These are phyloP conservation scores for Purpureocillium lavendulum DNA, from an alignment of 2,329 filamentous ascomycete species.

Conservation along the genomic window DNA sequence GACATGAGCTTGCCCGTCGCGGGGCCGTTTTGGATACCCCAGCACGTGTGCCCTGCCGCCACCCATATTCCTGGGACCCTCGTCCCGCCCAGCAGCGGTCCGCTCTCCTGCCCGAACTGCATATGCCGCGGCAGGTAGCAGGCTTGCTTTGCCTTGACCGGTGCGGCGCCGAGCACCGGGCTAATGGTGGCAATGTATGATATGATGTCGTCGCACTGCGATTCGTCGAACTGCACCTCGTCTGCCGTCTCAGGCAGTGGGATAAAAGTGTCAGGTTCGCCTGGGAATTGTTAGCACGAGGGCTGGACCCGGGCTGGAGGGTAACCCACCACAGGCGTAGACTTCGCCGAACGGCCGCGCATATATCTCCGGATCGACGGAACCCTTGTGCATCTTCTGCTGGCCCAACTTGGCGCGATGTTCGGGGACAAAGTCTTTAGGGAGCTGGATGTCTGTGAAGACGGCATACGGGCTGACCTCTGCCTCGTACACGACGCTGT, in stretches of 20 bases:
- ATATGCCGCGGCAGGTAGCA: conserved; percentile 84
- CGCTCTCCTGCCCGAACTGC: conserved; percentile 48
- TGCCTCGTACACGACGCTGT: conserved; percentile 57
- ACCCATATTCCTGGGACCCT: conserved; percentile 66
- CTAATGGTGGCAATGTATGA: conserved; percentile 65
- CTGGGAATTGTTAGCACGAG: conserved; percentile 18
- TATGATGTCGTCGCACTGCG: conserved; percentile 76
- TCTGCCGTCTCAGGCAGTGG: conserved; percentile 71
- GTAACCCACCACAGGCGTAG: conserved; percentile 70
- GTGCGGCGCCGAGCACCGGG: conserved; percentile 56
- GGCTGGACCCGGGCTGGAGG: not conserved
- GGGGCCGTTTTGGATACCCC: conserved; percentile 95
- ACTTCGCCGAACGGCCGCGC: conserved; percentile 81
- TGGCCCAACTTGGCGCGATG: conserved; percentile 38
- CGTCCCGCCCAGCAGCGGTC: conserved; percentile 72
- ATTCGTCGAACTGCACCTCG: conserved; percentile 65
- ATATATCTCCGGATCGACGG: conserved; percentile 86
- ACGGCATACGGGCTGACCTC: conserved; percentile 66
- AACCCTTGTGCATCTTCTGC: conserved; percentile 46
- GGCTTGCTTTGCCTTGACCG: conserved; percentile 71
- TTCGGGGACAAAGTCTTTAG: conserved; percentile 50
- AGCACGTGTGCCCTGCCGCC: conserved; percentile 89
- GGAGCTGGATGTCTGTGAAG: conserved; percentile 79
- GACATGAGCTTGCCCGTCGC: conserved; percentile 77
- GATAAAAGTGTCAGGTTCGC: conserved; percentile 68